Base-by-base conservation (phyloP, 495 filamentous ascomycete genomes). In the Immersiella caudata region DNA sequence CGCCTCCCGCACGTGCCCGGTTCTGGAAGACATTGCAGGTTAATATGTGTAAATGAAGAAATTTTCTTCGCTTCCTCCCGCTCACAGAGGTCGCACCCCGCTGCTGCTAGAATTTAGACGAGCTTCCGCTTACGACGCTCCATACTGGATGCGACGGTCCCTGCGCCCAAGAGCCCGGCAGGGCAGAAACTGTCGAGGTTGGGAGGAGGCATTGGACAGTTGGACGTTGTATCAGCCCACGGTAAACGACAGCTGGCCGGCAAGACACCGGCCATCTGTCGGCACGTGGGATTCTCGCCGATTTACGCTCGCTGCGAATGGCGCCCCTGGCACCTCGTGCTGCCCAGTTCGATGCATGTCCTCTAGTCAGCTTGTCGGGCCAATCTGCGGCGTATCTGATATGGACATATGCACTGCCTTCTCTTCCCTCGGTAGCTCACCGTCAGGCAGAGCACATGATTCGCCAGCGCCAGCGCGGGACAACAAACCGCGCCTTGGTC, bases 31-130 rank as follows among this genome's bases (percentile, higher is more conserved):
- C 60, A 9, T 51, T 21, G n/a, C 61, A 22, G 25, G 49, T 25
- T 22, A 46, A 62, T 65, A 16, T 56, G 63, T 46, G 21, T 65
- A 65, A 65, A 65, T 65, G 62, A 46, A 46, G 40, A 54, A 40
- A 33, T 27, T 20, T 56, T 29, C 29, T 14, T 65, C 63, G 63
- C 52, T 56, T 65, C 52, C 12, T 57, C 63, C 63, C 63, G 62
- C 26, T 26, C 49, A 22, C 26, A 33, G 24, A 33, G 57, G 60
- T 51, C 18, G 46, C 40, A 35, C 61, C 61, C 61, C 40, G 61
- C 25, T 18, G 51, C 18, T 46, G 27, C 14, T 9, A 26, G 21
- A 16, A 22, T 49, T 57, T 65, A 40, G n/a, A n/a, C 29, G 40
- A 65, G 21, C 27, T 21, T 24, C 51, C 25, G 63, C 63, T 65